Conservation (phyloP, 202 grass and related monocot genomes). For the Bolboschoenoplectus hybrid region DNA sequence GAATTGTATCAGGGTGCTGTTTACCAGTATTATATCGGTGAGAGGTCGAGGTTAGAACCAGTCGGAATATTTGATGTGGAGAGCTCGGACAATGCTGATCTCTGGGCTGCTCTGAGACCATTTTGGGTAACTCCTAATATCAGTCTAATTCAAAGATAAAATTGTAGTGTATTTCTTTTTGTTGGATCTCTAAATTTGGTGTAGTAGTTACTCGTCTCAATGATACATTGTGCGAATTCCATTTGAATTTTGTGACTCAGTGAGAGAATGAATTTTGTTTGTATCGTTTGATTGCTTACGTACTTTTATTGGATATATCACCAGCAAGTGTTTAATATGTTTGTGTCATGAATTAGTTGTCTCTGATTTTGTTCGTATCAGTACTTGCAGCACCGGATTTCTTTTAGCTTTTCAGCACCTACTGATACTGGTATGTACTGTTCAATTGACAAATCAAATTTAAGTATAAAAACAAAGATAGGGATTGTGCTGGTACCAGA, state of each 20-base stretch:
- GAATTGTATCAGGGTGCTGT: background rate
- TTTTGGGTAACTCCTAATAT: background rate
- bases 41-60: background rate
- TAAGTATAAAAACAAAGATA: background rate
- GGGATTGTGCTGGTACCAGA: background rate
- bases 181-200: background rate
- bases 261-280: background rate
- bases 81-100: background rate
- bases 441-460: background rate
- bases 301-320: background rate
- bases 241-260: background rate
- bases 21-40: background rate
- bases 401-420: background rate
- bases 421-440: no score
- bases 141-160: background rate
- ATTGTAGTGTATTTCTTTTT: background rate
- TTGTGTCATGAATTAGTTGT: background rate
- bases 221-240: background rate
- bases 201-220: background rate
- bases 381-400: background rate
- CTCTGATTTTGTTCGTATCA: background rate
- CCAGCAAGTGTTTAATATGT: background rate
- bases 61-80: background rate
- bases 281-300: background rate
- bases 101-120: background rate